Evolutionary conservation across 768 basidiomycete species (phyloP), one percentile per base, ranked within the genome.

Genomic region (Suillus clintonianus): DNA sequence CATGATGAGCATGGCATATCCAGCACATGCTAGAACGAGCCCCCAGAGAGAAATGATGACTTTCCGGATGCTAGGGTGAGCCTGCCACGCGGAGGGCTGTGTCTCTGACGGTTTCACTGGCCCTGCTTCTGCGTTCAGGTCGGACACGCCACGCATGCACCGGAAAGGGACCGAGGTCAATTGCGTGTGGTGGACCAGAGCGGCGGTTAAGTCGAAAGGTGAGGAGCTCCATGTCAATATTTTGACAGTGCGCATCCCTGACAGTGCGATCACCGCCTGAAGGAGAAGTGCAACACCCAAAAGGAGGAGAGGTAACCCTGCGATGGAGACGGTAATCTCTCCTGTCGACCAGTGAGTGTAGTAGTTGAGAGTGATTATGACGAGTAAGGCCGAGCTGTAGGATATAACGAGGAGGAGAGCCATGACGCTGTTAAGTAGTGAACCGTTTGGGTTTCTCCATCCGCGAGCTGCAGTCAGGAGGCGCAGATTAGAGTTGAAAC

Each of bases 201-300:
- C 76, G 1, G 76, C 73, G 4, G 74, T 73, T 1, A 71, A 64
- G 14, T 74, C 74, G 17, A 77, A 67, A 19, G 71, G 64, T 1
- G 75, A 76, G 34, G 74, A 72, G 22, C 76, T 77, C 76, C 76
- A 76, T 11, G 76, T 76, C 51, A 70, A 41, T 39, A 76, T 65
- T 60, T 70, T 66, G 19, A 71, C 69, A 27, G 60, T 34, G n/a
- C 64, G 54, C 19, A 69, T 64, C 19, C 71, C 72, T 2, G 54
- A 55, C 30, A 76, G 60, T 9, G 71, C 73, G 34, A 77, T 68
- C 5, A 67, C 5, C 0, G 63, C 71, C 57, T 76, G 76, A 19
- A 68, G 55, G 1, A 70, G 47, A 27, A 77, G 63, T 19, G 67
- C 5, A 27, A 69, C 50, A 5, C 76, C 74, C 30, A 77, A 59